Conservation (phyloP, 441 rosid genomes). For the Kokia cookei region DNA sequence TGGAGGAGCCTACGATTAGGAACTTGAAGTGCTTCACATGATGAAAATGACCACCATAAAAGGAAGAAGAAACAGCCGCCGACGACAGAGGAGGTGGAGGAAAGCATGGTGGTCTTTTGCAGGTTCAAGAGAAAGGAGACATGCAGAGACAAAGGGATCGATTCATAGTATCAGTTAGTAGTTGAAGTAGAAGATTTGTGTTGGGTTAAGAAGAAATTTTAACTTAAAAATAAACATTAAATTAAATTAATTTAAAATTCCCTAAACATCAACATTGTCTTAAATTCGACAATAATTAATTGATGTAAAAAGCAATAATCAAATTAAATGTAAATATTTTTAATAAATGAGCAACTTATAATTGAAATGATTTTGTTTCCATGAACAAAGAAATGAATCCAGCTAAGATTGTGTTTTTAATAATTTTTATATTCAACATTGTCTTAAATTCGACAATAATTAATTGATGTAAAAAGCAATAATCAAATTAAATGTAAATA, state of each 20-base stretch:
- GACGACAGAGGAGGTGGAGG: slow-evolving; percentile 3
- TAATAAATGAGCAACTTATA: background rate
- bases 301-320: background rate
- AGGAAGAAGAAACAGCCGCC: background rate
- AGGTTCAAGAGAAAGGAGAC: background rate
- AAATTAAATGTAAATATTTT: no score
- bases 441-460: no score
- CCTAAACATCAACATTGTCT: no score
- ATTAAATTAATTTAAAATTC: no score
- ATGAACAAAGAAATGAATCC: slow-evolving; percentile 26
- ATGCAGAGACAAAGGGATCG: background rate
- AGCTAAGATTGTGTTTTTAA: slow-evolving; percentile 42
- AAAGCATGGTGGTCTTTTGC: slow-evolving; percentile 39
- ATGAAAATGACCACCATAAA: slow-evolving; percentile 6
- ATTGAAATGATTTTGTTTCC: background rate
- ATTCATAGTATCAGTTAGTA: background rate
- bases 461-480: background rate
- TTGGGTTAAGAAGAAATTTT: no score
- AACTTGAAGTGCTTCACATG: slow-evolving; percentile 2
- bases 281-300: no score
- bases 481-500: background rate
- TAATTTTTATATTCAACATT: no score
- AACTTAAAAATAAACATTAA: no score
- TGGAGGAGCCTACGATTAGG: slow-evolving; percentile 65
- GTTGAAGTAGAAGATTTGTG: no score